Evolutionary conservation across 768 basidiomycete genomes (phyloP), one percentile per base, ranked within the genome.

Genomic region (Mycena floridula): DNA sequence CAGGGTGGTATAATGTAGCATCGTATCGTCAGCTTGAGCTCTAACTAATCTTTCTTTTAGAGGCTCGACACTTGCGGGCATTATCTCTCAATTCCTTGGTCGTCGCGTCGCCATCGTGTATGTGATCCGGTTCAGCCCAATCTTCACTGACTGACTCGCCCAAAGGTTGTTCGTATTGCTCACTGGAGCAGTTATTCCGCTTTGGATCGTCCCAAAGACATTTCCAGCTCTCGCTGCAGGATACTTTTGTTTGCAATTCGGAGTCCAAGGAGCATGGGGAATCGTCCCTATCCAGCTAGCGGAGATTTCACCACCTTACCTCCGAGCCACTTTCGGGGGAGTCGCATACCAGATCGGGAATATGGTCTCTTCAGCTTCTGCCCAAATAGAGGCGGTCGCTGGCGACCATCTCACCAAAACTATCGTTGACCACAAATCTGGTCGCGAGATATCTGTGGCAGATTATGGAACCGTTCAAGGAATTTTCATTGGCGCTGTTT

Each of bases 201-300:
- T 86, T 2, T 86, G 83, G 84, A 81, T 83, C 55, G 49, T 87
- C 20, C 85, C 85, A 7, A 57, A 42, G 35, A 57, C 59, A 7
- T 86, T 85, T 56, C 56, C 67, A 0, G 70, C 64, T 7, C 76
- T 88, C n/a, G 56, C 80, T 4, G 80, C 81, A 0, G 83, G 82
- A 12, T 82, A 81, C 2, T 86, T 86, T 66, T 82, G 72, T 55
- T 57, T 82, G 4, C 82, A 85, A 55, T 73, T 82, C 47, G 82
- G 81, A 42, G 81, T 87, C 1, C 82, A 85, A 58, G 83, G 81
- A 22, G 81, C 81, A 30, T 84, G 80, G 80, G 81, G 81, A 44
- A 74, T 81, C 15, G 78, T 79, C 44, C 82, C 83, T 15, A 77
- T 85, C 52, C 79, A 77, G 54, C 72, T 86, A 30, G 66, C 72